Percentiles rank a stretch among this genome's conserved stretches.
phyloP scores from a whole-genome alignment of 140 eudicot species.

The Anethum foeniculum region DNA sequence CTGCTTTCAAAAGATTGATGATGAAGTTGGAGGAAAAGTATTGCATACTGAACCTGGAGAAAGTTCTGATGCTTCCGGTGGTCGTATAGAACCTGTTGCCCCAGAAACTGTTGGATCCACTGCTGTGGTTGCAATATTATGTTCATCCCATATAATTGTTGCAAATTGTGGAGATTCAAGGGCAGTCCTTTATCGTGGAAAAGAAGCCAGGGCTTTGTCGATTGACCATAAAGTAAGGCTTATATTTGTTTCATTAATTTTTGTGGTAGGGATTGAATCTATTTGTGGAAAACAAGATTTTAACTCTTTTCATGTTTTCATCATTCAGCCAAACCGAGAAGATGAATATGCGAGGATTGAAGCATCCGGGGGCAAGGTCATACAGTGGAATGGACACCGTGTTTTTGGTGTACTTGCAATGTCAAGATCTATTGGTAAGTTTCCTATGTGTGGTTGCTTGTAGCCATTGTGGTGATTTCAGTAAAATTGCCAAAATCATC shows the following conservation, averaged over 20 bases:
- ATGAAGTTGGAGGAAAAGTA: slow-evolving; percentile 67
- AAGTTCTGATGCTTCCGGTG: slow-evolving; percentile 14
- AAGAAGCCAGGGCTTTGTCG: slow-evolving; percentile 73
- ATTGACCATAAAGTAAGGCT: slow-evolving; percentile 73
- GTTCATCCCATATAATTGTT: slow-evolving; percentile 78
- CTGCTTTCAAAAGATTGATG: slow-evolving; percentile 73
- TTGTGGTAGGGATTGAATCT: not conserved
- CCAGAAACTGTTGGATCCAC: slow-evolving; percentile 98
- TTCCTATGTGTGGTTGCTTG: not conserved
- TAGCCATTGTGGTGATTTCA: not conserved
- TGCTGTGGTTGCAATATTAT: slow-evolving; percentile 80
- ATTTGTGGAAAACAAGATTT: not conserved
- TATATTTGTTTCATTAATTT: not conserved
- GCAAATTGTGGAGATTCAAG: slow-evolving; percentile 96
- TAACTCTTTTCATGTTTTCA: not conserved
- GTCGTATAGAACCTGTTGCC: slow-evolving; percentile 48
- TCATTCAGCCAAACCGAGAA: slow-evolving; percentile 62
- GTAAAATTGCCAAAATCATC: not conserved
- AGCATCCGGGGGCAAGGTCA: slow-evolving; percentile 82
- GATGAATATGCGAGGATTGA: slow-evolving; percentile 86
- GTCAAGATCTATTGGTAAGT: slow-evolving; percentile 89
- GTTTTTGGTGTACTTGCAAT: slow-evolving; percentile 97
- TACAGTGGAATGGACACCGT: slow-evolving; percentile 95
- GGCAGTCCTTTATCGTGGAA: slow-evolving; percentile 94
- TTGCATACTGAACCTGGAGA: slow-evolving; percentile 16